Percentiles rank a stretch among this genome's conserved stretches.
Evolutionary conservation across 192 early-diverging fungal species (phyloP).

Genomic region (Lunasporangiospora selenospora): DNA sequence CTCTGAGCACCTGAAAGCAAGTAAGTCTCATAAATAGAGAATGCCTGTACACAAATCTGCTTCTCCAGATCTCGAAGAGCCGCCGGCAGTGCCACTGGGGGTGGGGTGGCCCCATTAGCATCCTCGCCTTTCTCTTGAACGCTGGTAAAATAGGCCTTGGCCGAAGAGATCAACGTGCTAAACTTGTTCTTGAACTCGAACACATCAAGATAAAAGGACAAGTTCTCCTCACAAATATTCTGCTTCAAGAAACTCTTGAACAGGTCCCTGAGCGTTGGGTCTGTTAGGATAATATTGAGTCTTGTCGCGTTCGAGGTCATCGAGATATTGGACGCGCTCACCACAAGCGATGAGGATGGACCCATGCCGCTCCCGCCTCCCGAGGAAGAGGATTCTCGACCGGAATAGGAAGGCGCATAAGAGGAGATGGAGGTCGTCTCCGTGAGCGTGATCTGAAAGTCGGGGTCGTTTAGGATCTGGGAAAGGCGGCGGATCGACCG

Average conservation of each 20-base stretch:
- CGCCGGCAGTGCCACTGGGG: constrained; percentile 20
- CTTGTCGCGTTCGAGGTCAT: constrained; percentile 59
- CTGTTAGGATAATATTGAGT: constrained; percentile 67
- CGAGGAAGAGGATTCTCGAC: constrained; percentile 10
- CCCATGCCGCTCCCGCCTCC: background rate
- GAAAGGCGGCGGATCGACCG: constrained; percentile 17
- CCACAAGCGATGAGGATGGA: background rate
- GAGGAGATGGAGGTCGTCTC: constrained; percentile 13
- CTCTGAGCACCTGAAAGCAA: constrained; percentile 48
- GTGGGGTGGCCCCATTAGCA: background rate
- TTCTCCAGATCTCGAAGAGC: constrained; percentile 38
- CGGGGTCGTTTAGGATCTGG: constrained; percentile 40
- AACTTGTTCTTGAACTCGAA: constrained; percentile 57
- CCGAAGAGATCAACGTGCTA: constrained; percentile 23
- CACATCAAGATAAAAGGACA: constrained; percentile 72
- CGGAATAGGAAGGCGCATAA: constrained; percentile 23
- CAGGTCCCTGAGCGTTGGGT: constrained; percentile 54
- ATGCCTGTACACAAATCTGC: constrained; percentile 54
- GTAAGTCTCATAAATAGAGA: constrained; percentile 59
- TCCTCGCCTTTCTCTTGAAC: constrained; percentile 4
- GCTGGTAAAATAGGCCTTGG: constrained; percentile 7
- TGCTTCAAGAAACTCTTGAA: constrained; percentile 70
- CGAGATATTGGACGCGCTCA: constrained; percentile 13
- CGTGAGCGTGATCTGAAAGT: constrained; percentile 26
- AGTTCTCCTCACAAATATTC: constrained; percentile 78